phyloP scores from a whole-genome alignment of 495 filamentous ascomycete species.

The Hypoxylon rickii region DNA sequence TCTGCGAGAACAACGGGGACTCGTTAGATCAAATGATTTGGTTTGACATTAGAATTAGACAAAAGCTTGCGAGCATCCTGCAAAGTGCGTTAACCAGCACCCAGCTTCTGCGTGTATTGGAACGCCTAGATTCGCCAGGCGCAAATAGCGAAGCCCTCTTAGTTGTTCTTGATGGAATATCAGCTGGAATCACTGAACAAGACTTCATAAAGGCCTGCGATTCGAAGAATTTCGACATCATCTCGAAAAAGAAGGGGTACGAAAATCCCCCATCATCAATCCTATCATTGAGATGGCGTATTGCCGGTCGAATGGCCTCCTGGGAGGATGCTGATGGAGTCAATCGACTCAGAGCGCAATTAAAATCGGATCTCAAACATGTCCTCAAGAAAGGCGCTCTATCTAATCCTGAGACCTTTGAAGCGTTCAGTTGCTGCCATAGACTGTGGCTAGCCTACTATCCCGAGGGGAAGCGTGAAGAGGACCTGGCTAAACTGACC shows the following conservation, averaged over 20 bases:
- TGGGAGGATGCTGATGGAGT: constrained; percentile 43
- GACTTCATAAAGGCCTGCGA: constrained; percentile 45
- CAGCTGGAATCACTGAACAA: constrained; percentile 49
- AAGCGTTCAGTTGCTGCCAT: constrained; percentile 49
- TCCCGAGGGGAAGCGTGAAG: constrained; percentile 40
- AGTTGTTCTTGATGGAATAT: constrained; percentile 54
- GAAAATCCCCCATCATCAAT: constrained; percentile 18
- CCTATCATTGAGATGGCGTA: constrained; percentile 44
- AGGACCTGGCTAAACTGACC: constrained; percentile 38
- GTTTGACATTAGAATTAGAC: constrained; percentile 65
- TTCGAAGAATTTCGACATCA: constrained; percentile 39
- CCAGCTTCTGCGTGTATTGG: constrained; percentile 54
- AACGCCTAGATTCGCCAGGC: constrained; percentile 43
- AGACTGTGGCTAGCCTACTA: constrained; percentile 45
- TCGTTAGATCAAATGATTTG: constrained; percentile 52
- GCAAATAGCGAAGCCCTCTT: constrained; percentile 38
- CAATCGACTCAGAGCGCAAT: constrained; percentile 40
- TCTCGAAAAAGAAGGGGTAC: constrained; percentile 28
- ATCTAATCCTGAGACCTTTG: constrained; percentile 37
- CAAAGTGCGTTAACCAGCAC: constrained; percentile 49
- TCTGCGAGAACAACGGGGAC: constrained; percentile 50
- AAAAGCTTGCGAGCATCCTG: constrained; percentile 46
- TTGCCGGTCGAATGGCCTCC: constrained; percentile 41
- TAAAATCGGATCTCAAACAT: constrained; percentile 40
- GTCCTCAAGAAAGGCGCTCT: constrained; percentile 40